Evolutionary conservation across 108 stramenopile species (phyloP).

Genomic region (Aurantiochytrium sp.): DNA sequence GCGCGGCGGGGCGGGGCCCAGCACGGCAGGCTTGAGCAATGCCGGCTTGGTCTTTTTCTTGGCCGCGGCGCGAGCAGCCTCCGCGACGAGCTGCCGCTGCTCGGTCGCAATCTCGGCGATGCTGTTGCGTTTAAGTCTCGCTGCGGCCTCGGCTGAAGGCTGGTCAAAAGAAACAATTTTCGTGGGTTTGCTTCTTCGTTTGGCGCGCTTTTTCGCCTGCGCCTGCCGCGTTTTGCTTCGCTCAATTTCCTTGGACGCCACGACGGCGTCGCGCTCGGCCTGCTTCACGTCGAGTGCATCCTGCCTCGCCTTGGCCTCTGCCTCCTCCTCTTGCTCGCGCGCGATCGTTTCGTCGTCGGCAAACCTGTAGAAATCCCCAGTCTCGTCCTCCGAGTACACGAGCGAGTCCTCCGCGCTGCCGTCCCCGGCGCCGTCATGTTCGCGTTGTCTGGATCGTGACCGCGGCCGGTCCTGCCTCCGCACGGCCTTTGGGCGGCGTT

Average conservation of each 20-base stretch:
- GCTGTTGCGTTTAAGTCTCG: background rate
- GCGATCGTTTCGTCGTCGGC: background rate
- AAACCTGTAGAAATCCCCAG: background rate
- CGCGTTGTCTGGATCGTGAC: background rate
- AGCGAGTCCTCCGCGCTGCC: background rate
- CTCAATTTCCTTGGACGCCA: background rate
- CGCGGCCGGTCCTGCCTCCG: background rate
- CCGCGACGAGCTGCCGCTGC: background rate
- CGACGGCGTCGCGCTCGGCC: background rate
- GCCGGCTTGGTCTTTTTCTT: background rate
- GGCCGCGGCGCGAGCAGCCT: background rate
- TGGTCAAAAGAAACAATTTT: too few species aligned
- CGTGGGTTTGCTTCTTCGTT: background rate
- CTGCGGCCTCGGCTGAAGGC: too few species aligned
- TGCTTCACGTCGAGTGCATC: background rate
- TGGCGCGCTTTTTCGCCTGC: too few species aligned
- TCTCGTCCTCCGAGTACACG: background rate
- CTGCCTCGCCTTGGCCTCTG: background rate
- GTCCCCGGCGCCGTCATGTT: background rate
- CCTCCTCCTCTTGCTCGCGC: background rate
- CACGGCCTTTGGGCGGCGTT: background rate
- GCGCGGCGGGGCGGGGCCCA: background rate
- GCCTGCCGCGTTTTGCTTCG: too few species aligned
- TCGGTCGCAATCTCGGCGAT: background rate
- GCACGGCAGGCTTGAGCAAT: background rate